Evolutionary conservation across 768 basidiomycete species (phyloP).

Genomic region (Antrodiella citrinella): DNA sequence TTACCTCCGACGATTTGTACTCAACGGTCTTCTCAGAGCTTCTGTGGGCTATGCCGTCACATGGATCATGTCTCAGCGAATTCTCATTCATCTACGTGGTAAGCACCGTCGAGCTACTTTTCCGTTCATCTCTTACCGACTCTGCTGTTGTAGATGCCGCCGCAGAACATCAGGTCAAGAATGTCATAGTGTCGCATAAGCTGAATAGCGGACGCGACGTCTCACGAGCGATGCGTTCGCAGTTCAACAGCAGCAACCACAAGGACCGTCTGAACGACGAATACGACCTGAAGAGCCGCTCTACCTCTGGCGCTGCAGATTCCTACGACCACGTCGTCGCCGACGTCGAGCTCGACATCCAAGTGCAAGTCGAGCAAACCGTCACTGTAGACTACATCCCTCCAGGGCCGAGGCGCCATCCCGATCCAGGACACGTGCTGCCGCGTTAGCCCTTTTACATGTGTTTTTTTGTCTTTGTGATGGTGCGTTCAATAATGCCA

Average conservation of each 20-base stretch:
- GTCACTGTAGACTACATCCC: conserved; percentile 3
- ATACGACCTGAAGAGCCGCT: background rate
- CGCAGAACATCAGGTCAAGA: background rate
- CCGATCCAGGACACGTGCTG: background rate
- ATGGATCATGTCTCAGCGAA: conserved; percentile 29
- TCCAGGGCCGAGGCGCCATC: background rate
- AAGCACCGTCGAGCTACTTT: conserved; percentile 2
- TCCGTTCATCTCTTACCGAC: background rate
- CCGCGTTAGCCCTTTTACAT: background rate
- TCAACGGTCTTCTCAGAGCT: conserved; percentile 13
- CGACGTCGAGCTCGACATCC: conserved; percentile 3
- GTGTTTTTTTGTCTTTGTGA: too few species aligned
- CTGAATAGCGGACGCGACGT: background rate
- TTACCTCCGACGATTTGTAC: background rate
- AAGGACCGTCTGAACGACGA: background rate
- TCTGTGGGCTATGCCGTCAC: conserved; percentile 26
- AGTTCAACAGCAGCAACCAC: conserved; percentile 1
- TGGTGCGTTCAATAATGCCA: too few species aligned
- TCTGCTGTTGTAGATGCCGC: conserved; percentile 6
- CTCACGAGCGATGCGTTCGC: conserved; percentile 3
- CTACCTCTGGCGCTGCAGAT: background rate
- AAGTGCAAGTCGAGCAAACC: conserved; percentile 5
- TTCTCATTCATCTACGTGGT: conserved; percentile 28
- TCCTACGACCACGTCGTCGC: background rate
- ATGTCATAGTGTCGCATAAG: background rate